Evolutionary conservation across 257 asterid genomes (phyloP).

Genomic region (Solanum infundibuliforme): DNA sequence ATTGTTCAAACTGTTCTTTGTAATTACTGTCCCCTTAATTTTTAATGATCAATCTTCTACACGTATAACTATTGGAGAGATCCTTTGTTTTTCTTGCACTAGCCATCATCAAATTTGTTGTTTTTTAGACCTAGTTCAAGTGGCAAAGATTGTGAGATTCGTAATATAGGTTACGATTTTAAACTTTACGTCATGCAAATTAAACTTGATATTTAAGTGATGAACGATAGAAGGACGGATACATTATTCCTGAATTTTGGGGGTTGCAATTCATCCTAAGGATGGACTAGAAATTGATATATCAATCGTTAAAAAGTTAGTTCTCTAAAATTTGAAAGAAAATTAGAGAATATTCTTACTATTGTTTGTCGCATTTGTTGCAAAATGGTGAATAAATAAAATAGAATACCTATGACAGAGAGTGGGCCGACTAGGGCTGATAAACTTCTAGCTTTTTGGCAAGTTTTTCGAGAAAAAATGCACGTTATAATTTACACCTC

Average conservation of each 20-base stretch:
- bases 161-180: neutral
- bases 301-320: neutral
- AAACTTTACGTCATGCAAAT: neutral
- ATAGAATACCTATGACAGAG: neutral
- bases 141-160: neutral
- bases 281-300: neutral
- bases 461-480: neutral
- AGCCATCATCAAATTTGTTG: neutral
- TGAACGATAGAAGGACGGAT: no score
- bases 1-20: conserved; percentile 1
- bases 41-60: conserved; percentile 21
- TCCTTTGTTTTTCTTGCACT: neutral
- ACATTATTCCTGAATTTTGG: neutral
- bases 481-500: neutral
- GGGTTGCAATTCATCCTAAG: neutral
- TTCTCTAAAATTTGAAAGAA: neutral
- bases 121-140: neutral
- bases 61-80: conserved; percentile 9
- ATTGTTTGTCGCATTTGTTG: neutral
- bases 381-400: neutral
- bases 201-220: neutral
- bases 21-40: neutral
- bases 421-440: neutral
- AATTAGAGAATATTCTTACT: neutral
- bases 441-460: neutral